Evolutionary conservation across 129 eudicot genomes (phyloP).

Genomic region (Flaveria trinervia): DNA sequence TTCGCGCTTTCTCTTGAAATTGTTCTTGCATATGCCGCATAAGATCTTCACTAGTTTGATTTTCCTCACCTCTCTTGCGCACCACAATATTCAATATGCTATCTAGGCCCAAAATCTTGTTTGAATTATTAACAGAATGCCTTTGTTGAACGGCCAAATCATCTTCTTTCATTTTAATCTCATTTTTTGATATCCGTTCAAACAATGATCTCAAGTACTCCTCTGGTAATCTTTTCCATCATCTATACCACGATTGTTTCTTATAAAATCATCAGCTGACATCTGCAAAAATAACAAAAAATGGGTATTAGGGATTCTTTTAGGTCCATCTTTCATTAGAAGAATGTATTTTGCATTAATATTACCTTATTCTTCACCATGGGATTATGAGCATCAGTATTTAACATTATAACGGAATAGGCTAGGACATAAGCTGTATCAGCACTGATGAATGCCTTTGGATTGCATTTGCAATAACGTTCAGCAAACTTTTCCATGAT

Average conservation of each 20-base stretch:
- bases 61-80: conserved; percentile 84
- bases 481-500: conserved; percentile 99
- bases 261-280: conserved; percentile 95
- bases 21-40: conserved; percentile 98
- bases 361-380: conserved; percentile 95
- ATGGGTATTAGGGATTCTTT: conserved; percentile 17
- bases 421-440: conserved; percentile 99
- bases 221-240: conserved; percentile 92
- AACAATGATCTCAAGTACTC: conserved; percentile 84
- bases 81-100: conserved; percentile 84
- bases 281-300: conserved; percentile 54
- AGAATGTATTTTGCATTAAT: conserved; percentile 15
- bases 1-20: conserved; percentile 96
- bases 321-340: conserved; percentile 7
- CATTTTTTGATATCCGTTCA: conserved; percentile 88
- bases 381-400: conserved; percentile 98
- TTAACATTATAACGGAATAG: conserved; percentile 90
- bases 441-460: conserved; percentile 89
- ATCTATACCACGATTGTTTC: conserved; percentile 98
- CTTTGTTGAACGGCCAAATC: conserved; percentile 71
- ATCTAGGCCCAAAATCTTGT: conserved; percentile 83
- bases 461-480: conserved; percentile 95
- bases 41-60: conserved; percentile 75
- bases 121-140: conserved; percentile 71
- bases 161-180: conserved; percentile 96